These are phyloP conservation scores for Cordyceps farinosa DNA, from an alignment of 2,329 filamentous ascomycete species.

Conservation along the genomic window DNA sequence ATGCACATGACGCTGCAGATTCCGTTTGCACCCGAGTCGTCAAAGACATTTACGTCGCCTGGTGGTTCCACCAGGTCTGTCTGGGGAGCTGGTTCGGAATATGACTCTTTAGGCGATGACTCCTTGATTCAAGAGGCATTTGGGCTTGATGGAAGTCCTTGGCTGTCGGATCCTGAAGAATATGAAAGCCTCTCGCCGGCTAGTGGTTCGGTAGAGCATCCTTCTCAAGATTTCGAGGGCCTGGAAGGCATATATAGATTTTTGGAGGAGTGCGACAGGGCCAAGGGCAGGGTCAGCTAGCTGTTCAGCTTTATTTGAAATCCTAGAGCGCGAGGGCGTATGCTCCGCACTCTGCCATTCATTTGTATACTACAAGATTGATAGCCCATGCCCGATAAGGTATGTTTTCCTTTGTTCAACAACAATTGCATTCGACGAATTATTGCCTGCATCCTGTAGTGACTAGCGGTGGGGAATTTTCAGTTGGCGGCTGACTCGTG, in stretches of 20 bases:
- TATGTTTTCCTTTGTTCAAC: neutral
- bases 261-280: slow-evolving; percentile 54
- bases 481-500: neutral
- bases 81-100: slow-evolving; percentile 40
- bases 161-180: slow-evolving; percentile 45
- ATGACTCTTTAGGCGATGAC: slow-evolving; percentile 34
- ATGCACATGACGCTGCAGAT: slow-evolving; percentile 75
- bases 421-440: neutral
- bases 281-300: slow-evolving; percentile 33
- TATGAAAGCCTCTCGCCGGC: slow-evolving; percentile 51
- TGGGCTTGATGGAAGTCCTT: slow-evolving; percentile 44
- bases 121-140: slow-evolving; percentile 39
- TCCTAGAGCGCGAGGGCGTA: neutral
- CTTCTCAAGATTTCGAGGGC: slow-evolving; percentile 50
- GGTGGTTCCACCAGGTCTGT: slow-evolving; percentile 47
- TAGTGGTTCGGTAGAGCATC: slow-evolving; percentile 41
- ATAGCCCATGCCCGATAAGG: slow-evolving; percentile 10
- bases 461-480: neutral
- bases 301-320: neutral
- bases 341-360: slow-evolving; percentile 18
- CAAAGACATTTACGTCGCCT: slow-evolving; percentile 41
- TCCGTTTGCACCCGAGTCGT: slow-evolving; percentile 69
- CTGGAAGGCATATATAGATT: slow-evolving; percentile 57
- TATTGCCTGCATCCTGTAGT: neutral
- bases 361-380: slow-evolving; percentile 20